A percentile compares a stretch with the other conserved stretches of the same genome.
Evolutionary conservation across 805 yeast species (phyloP).

Genomic region (Monosporozyma solicola): DNA sequence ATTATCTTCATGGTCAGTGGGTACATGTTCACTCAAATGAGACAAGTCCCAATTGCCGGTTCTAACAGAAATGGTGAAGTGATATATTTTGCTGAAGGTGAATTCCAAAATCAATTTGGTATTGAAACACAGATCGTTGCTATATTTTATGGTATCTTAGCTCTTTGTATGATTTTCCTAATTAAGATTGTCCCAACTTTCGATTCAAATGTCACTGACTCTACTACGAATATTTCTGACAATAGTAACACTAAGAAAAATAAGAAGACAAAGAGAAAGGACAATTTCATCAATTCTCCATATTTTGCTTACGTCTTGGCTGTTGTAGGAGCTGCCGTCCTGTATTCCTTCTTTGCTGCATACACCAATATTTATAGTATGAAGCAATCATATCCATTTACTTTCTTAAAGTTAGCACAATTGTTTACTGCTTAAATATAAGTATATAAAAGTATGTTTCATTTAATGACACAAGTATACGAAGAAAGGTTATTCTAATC

Average conservation of each 20-base stretch:
- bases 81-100: slow-evolving; percentile 47
- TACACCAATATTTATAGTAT: slow-evolving; percentile 55
- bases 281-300: slow-evolving; percentile 6
- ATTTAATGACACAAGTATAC: no score
- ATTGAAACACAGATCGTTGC: slow-evolving; percentile 85
- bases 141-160: slow-evolving; percentile 59
- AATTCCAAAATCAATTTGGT: slow-evolving; percentile 72
- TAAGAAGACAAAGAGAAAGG: neutral
- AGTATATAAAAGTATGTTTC: neutral
- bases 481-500: neutral
- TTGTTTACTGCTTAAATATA: slow-evolving; percentile 1
- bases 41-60: slow-evolving; percentile 52
- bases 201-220: neutral
- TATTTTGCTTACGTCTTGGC: slow-evolving; percentile 36
- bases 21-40: slow-evolving; percentile 86
- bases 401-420: slow-evolving; percentile 35
- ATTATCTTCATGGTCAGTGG: slow-evolving; percentile 75
- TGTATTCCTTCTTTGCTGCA: slow-evolving; percentile 54
- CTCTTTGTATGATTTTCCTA: slow-evolving; percentile 51
- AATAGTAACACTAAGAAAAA: neutral
- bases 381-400: slow-evolving; percentile 73
- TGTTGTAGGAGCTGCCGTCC: slow-evolving; percentile 33
- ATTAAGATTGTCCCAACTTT: slow-evolving; percentile 44
- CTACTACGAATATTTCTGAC: neutral
- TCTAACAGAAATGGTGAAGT: slow-evolving; percentile 33